These are phyloP conservation scores for Ophiostoma pallidulum DNA, from an alignment of 2,329 filamentous ascomycete genomes.

Conservation along the genomic window DNA sequence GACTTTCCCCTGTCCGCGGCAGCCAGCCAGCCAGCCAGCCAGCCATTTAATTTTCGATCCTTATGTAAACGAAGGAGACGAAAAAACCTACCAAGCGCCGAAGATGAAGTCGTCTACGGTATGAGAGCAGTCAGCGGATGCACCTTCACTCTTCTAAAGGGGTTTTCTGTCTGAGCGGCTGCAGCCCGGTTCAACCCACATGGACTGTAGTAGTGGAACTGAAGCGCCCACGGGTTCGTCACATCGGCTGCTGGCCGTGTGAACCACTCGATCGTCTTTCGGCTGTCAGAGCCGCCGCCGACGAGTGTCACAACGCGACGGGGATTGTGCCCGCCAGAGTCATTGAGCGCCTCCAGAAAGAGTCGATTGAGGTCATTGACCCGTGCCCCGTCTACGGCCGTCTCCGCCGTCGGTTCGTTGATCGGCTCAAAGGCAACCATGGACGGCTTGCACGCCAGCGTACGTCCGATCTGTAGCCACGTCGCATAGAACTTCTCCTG, in stretches of 20 bases:
- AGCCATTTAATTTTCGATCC: no score
- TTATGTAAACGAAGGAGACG: no score
- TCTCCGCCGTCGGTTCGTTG: conserved; percentile 48
- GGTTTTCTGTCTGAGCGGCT: not conserved
- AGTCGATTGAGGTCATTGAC: conserved; percentile 48
- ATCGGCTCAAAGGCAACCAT: conserved; percentile 49
- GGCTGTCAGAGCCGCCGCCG: conserved; percentile 39
- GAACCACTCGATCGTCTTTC: conserved; percentile 47
- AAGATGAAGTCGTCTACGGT: conserved; percentile 34
- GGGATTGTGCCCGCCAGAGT: conserved; percentile 45
- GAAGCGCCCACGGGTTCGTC: conserved; percentile 48
- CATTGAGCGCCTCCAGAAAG: conserved; percentile 43
- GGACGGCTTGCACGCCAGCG: conserved; percentile 44
- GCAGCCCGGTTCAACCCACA: conserved; percentile 27
- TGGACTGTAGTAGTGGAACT: conserved; percentile 53
- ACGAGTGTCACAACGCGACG: conserved; percentile 47
- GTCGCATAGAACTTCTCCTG: conserved; percentile 46
- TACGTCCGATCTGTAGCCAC: conserved; percentile 48
- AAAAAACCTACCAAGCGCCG: conserved; percentile 27
- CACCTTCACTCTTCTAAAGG: not conserved
- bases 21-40: no score
- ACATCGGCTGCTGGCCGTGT: conserved; percentile 33
- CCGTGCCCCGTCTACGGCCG: conserved; percentile 37
- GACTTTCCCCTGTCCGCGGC: conserved; percentile 50
- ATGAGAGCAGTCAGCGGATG: not conserved